Evolutionary conservation across 495 filamentous ascomycete genomes (phyloP), one percentile per base, ranked within the genome.

Genomic region (Podospora anserina): DNA sequence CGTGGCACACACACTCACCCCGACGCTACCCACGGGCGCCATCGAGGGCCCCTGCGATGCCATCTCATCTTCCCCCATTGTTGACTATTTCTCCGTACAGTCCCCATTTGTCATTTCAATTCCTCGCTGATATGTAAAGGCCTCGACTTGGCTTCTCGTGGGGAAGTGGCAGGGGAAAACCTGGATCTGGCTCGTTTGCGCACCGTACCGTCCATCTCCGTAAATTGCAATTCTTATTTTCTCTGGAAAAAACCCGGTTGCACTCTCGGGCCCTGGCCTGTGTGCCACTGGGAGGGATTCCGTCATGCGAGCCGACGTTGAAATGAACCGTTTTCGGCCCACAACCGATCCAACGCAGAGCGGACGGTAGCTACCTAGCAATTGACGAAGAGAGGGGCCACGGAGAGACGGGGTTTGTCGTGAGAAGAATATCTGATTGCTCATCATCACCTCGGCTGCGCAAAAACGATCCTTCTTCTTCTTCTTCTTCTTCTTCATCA

Each of bases 311-410:
- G 20, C 20, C 58, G 13, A 61, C 23, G 58, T 61, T 26, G 19
- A 30, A 61, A 26, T 30, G 59, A 61, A 32, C 27, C 27, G 27
- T 32, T 28, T 44, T 49, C 49, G 30, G 61, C 30, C 61, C 30
- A 63, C 30, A 32, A 4, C 30, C 61, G 34, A 63, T 63, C 61
- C 61, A 63, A 63, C 61, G 19, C 61, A 39, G 32, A 28, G 61
- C 61, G 61, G 61, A 32, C 18, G 18, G 55, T 7, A 32, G 4
- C 30, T 32, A 5, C 30, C 55, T 58, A 58, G 55, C 55, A 5
- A 58, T 20, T 58, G 39, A 49, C 39, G 39, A 49, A 49, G 39
- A 49, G 39, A 11, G 39, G 39, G 39, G 15, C 39, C 15, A 49
- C 2, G 2, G 15, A 13, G 39, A 49, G 2, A 49, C 39, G 39